Evolutionary conservation across 768 basidiomycete species (phyloP), one percentile per base, ranked within the genome.

Genomic region (Mycena galericulata): DNA sequence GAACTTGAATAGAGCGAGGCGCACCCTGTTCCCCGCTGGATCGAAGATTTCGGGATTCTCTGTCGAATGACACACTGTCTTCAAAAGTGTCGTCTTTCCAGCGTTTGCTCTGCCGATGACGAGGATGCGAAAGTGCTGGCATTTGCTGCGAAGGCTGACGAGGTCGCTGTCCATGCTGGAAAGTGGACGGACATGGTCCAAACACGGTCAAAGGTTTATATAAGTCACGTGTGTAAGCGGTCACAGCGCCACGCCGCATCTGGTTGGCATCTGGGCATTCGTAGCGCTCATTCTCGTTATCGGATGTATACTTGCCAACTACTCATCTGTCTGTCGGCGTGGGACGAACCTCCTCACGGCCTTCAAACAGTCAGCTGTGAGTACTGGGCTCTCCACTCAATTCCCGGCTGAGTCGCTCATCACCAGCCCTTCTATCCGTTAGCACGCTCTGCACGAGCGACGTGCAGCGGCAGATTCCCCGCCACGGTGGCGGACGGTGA

Each of bases 51-150:
- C 73, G 0, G 81, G 80, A 4, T 77, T 73, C 11, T 82, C 78
- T 1, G 66, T 75, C 8, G 79, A 76, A 59, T 79, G 75, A 69
- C 81, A 82, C 10, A 84, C 75, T 53, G 75, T 77, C 69, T 82
- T 75, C 20, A 83, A 73, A 24, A 84, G 72, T 0, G 83, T 84
- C 0, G 82, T 84, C 67, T 84, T 84, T 0, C 83, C 83, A 1
- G 81, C 76, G 57, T 83, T 82, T 3, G 80, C 79, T 57, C 79
- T 75, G 5, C 83, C 83, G n/a, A 84, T 80, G 18, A 83, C 71
- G 51, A 84, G 79, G 30, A 83, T 76, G 4, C 83, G 78, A 49
- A 84, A 83, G 45, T 72, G 78, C 51, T 58, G 40, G 63, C 69
- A 77, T 62, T 74, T 76, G 8, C 61, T 65, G 26, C 75, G 75